These are phyloP conservation scores for Exobasidium rhododendri DNA, from an alignment of 1,284 basidiomycete genomes.

Conservation along the genomic window DNA sequence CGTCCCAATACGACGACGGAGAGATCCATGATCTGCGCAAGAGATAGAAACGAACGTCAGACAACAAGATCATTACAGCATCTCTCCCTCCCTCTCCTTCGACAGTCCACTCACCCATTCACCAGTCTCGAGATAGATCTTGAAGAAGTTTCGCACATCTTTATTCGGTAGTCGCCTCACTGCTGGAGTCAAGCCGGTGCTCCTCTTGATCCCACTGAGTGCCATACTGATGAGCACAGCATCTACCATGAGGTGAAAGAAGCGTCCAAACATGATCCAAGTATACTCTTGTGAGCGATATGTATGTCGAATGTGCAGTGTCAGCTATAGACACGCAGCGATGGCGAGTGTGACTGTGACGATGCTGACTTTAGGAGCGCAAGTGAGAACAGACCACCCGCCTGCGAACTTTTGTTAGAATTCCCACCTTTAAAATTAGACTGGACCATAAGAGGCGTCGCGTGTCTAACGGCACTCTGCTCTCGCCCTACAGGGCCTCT, in stretches of 20 bases:
- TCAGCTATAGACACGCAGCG: neutral
- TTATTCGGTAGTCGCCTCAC: constrained; percentile 42
- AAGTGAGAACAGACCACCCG: no score
- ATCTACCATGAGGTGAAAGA: constrained; percentile 48
- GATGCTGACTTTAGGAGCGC: neutral
- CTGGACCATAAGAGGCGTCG: neutral
- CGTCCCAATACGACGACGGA: constrained; percentile 48
- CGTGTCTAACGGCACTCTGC: neutral
- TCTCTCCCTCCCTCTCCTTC: neutral
- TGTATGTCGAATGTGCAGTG: neutral
- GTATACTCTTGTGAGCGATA: neutral
- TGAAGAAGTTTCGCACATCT: constrained; percentile 46
- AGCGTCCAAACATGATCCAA: constrained; percentile 44
- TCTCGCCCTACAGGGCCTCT: neutral
- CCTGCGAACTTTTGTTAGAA: no score
- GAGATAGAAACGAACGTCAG: neutral
- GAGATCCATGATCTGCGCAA: constrained; percentile 16
- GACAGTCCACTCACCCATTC: constrained; percentile 49
- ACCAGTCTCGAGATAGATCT: constrained; percentile 50
- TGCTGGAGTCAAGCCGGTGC: constrained; percentile 47
- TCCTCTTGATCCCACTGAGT: constrained; percentile 50
- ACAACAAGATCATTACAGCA: neutral
- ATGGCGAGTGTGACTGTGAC: neutral
- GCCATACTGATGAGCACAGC: constrained; percentile 49
- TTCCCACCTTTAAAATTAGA: neutral